Percentiles rank a stretch among this genome's conserved stretches.
Conservation (phyloP, 768 basidiomycete genomes). For the Trametopsis cervina region DNA sequence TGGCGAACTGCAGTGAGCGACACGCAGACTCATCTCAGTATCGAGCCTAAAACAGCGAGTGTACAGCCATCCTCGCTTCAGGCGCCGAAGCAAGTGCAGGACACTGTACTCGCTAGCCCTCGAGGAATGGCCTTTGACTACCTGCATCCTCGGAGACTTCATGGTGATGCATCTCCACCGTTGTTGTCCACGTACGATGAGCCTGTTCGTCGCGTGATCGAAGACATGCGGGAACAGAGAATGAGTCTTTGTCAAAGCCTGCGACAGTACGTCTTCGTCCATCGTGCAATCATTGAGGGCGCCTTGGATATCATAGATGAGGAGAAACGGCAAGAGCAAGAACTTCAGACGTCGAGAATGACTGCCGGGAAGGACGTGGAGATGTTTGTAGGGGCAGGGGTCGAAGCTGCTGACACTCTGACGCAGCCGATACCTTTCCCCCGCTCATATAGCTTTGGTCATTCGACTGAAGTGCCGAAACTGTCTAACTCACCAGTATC, state of each 20-base stretch:
- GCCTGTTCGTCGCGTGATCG: constrained; percentile 76
- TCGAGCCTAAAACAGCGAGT: not conserved
- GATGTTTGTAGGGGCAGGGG: constrained; percentile 7
- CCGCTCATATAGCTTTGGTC: not conserved
- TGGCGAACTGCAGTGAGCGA: constrained; percentile 20
- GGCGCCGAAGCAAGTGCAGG: not conserved
- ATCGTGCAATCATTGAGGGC: constrained; percentile 79
- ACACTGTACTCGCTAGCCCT: not conserved
- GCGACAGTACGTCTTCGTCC: constrained; percentile 91
- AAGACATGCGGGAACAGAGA: constrained; percentile 92
- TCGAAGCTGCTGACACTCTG: constrained; percentile 16
- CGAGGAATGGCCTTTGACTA: constrained; percentile 38
- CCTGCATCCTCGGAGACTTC: constrained; percentile 55
- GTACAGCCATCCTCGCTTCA: not conserved
- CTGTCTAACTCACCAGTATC: not conserved
- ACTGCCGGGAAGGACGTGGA: constrained; percentile 8
- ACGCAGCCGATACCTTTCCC: constrained; percentile 7
- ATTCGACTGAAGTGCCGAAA: not conserved
- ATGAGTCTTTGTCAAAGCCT: constrained; percentile 96
- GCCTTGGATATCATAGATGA: constrained; percentile 73
- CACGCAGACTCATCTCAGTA: not conserved
- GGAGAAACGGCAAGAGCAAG: constrained; percentile 38
- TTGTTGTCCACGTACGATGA: constrained; percentile 58
- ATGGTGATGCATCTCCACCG: constrained; percentile 45
- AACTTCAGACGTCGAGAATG: constrained; percentile 12